Evolutionary conservation across 2,329 filamentous ascomycete species (phyloP).

Genomic region (Fusarium tupiense): DNA sequence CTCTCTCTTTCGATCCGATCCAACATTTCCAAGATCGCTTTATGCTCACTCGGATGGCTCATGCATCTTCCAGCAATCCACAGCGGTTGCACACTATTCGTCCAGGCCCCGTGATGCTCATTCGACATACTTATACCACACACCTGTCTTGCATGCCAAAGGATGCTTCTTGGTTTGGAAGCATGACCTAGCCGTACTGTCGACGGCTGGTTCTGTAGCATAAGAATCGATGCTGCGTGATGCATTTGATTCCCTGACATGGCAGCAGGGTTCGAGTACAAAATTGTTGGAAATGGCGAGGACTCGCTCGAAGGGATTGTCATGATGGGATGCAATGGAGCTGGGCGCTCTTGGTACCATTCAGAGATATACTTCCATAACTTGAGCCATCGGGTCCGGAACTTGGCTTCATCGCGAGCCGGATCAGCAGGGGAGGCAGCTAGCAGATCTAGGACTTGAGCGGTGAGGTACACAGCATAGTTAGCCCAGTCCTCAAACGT

Average conservation of each 20-base stretch:
- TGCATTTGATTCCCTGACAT: constrained; percentile 65
- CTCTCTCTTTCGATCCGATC: constrained; percentile 61
- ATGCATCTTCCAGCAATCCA: constrained; percentile 64
- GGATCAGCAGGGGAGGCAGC: constrained; percentile 33
- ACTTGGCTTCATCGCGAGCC: constrained; percentile 39
- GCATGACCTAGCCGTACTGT: constrained; percentile 55
- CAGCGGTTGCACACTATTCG: constrained; percentile 63
- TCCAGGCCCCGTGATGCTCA: constrained; percentile 62
- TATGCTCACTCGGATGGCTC: constrained; percentile 57
- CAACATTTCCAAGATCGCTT: constrained; percentile 56
- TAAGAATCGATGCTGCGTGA: constrained; percentile 61
- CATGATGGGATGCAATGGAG: constrained; percentile 50
- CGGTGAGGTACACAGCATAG: constrained; percentile 59
- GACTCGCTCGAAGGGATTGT: constrained; percentile 52
- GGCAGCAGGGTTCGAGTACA: constrained; percentile 61
- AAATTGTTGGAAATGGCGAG: constrained; percentile 59
- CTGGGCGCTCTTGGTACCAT: constrained; percentile 51
- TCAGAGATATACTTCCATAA: constrained; percentile 53
- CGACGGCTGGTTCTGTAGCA: constrained; percentile 58
- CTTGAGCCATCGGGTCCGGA: constrained; percentile 48
- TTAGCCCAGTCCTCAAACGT: constrained; percentile 61
- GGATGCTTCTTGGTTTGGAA: constrained; percentile 49
- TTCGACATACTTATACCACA: constrained; percentile 64
- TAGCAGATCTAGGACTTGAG: constrained; percentile 55
- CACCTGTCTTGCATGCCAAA: constrained; percentile 64